Evolutionary conservation across 129 eudicot species (phyloP).

Genomic region (Helichrysum umbraculigerum): DNA sequence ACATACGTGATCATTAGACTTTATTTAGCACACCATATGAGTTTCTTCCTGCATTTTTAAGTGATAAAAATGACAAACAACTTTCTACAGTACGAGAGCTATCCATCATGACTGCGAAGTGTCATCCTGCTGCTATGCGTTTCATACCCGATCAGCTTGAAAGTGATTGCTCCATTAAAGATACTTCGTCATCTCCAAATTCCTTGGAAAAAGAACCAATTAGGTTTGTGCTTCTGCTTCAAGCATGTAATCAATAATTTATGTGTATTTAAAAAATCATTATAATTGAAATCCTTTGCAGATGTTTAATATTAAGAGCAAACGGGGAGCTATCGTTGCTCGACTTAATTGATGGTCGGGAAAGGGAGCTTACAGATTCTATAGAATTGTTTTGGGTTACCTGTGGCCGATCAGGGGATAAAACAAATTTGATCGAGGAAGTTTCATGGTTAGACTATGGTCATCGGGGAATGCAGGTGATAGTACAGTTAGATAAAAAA

Average conservation of each 20-base stretch:
- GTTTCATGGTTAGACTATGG: slow-evolving; percentile 99
- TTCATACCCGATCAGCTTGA: slow-evolving; percentile 86
- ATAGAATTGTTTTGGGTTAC: slow-evolving; percentile 98
- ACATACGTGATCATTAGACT: slow-evolving; percentile 10
- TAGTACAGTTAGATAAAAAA: slow-evolving; percentile 20
- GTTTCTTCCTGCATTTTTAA: slow-evolving; percentile 71
- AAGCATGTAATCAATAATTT: background rate
- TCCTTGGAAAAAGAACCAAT: slow-evolving; percentile 67
- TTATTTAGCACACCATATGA: slow-evolving; percentile 8
- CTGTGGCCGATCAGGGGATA: slow-evolving; percentile 85
- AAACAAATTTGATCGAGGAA: slow-evolving; percentile 84
- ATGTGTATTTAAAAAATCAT: slow-evolving; percentile 13
- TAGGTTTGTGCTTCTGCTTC: slow-evolving; percentile 48
- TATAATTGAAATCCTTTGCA: slow-evolving; percentile 31
- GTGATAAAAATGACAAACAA: slow-evolving; percentile 99
- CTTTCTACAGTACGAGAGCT: slow-evolving; percentile 99
- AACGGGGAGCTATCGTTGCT: slow-evolving; percentile 93
- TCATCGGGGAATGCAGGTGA: slow-evolving; percentile 98
- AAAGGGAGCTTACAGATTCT: slow-evolving; percentile 90
- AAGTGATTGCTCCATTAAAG: slow-evolving; percentile 45
- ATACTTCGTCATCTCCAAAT: slow-evolving; percentile 42
- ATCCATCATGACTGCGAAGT: slow-evolving; percentile 95
- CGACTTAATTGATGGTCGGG: slow-evolving; percentile 92
- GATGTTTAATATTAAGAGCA: slow-evolving; percentile 87
- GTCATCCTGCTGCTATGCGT: slow-evolving; percentile 96